Evolutionary conservation across 2,329 filamentous ascomycete species (phyloP).

Genomic region (Blumeria graminis): DNA sequence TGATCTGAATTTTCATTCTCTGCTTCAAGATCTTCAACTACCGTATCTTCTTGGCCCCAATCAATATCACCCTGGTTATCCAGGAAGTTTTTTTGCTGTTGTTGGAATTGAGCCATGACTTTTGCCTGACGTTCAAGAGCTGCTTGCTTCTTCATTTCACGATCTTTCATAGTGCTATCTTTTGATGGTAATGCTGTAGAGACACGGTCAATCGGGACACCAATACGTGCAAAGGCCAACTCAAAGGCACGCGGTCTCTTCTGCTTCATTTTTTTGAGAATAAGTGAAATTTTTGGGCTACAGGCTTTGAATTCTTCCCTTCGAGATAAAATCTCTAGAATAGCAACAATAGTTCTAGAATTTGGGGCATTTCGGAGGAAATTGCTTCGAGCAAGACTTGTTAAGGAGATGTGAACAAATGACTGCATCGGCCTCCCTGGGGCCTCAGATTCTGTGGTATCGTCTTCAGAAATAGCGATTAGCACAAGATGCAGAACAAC

Average conservation of each 20-base stretch:
- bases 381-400: conserved; percentile 34
- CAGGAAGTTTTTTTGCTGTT: conserved; percentile 89
- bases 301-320: conserved; percentile 61
- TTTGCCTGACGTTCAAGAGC: conserved; percentile 72
- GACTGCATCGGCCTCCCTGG: conserved; percentile 28
- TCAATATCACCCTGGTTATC: conserved; percentile 69
- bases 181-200: conserved; percentile 63
- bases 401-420: conserved; percentile 49
- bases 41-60: conserved; percentile 62
- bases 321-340: conserved; percentile 34
- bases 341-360: conserved; percentile 36
- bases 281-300: conserved; percentile 60
- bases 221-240: conserved; percentile 35
- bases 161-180: conserved; percentile 32
- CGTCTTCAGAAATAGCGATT: conserved; percentile 67
- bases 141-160: conserved; percentile 69
- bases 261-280: conserved; percentile 66
- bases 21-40: conserved; percentile 38
- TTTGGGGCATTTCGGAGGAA: conserved; percentile 30
- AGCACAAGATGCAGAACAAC: conserved; percentile 73
- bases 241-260: conserved; percentile 54
- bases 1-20: conserved; percentile 38
- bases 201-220: conserved; percentile 51
- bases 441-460: conserved; percentile 28
- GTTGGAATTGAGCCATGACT: conserved; percentile 95